Conservation (phyloP, 306 rosid genomes). For the Carpinus viminea region DNA sequence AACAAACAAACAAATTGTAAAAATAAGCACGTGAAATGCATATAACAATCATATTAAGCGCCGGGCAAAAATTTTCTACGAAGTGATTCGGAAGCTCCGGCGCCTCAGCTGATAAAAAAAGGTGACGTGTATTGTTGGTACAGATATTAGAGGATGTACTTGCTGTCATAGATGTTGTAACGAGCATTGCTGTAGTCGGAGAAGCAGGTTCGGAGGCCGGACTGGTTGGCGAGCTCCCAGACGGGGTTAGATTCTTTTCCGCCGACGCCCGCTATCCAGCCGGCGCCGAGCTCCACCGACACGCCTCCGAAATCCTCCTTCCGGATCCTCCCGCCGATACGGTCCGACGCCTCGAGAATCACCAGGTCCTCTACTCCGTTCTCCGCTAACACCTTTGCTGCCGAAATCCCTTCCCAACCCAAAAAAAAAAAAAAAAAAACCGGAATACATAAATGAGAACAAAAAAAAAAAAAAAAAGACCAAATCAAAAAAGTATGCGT, state of each 20-base stretch:
- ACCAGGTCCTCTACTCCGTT: conserved; percentile 71
- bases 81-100: no score
- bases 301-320: conserved; percentile 81
- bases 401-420: conserved; percentile 58
- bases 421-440: not conserved
- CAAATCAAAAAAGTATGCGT: not conserved
- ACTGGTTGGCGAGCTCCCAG: conserved; percentile 82
- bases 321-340: conserved; percentile 88
- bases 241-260: conserved; percentile 76
- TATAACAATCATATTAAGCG: no score
- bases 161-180: conserved; percentile 82
- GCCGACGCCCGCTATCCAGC: conserved; percentile 99
- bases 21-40: no score
- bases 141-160: conserved; percentile 33
- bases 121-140: not conserved
- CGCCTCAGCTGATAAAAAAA: no score
- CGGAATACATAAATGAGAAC: not conserved
- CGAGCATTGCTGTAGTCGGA: conserved; percentile 96
- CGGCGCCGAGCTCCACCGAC: conserved; percentile 92
- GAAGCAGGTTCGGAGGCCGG: conserved; percentile 72
- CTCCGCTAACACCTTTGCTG: conserved; percentile 78
- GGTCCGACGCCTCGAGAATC: conserved; percentile 89
- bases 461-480: not conserved
- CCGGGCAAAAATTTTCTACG: no score
- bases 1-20: not conserved